Evolutionary conservation across 352 stramenopile species (phyloP), one percentile per base, ranked within the genome.

Genomic region (Plasmopara viticola): DNA sequence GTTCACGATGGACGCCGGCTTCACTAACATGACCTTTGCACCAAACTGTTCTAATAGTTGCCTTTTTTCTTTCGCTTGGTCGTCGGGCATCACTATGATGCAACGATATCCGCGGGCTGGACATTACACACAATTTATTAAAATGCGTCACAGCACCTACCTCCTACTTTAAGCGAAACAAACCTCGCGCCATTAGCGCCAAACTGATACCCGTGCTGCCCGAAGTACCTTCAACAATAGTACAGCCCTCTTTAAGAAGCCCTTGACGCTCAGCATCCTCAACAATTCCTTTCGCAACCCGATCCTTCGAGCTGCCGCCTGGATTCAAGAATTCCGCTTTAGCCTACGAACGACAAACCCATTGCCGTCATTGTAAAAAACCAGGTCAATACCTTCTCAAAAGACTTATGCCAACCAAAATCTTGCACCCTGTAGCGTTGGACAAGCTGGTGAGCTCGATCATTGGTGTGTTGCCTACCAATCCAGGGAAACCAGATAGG

Each of bases 271-370:
- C 96, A 0, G 95, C 95, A 41, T 96, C 78, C 45, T 95, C 74
- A 37, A 99, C 90, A 64, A 99, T 98, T 42, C 74, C 84, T 50
- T 95, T 86, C 6, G 96, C 97, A 7, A 98, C 86, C 20, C 97
- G 84, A 68, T 99, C 96, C 62, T 99, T 99, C 2, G 93, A 97
- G 44, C 92, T 98, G 9, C 95, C 95, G 31, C 95, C 95, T 4
- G 97, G 96, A 74, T 99, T 99, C 54, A 98, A 71, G 39, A 88
- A 97, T 77, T 99, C 96, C 20, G 97, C 95, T 65, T 98, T 98
- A 6, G 76, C 84, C 78, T 92, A 31, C 30, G 20, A 14, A 47
- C 6, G 33, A 25, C 20, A 25, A 25, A 25, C 20, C 20, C 20
- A 25, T 25, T 25, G 20, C 20, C 20, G 20, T 25, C 20, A 1